Conservation (phyloP, 2,329 filamentous ascomycete genomes). For the Colletotrichum filicis region DNA sequence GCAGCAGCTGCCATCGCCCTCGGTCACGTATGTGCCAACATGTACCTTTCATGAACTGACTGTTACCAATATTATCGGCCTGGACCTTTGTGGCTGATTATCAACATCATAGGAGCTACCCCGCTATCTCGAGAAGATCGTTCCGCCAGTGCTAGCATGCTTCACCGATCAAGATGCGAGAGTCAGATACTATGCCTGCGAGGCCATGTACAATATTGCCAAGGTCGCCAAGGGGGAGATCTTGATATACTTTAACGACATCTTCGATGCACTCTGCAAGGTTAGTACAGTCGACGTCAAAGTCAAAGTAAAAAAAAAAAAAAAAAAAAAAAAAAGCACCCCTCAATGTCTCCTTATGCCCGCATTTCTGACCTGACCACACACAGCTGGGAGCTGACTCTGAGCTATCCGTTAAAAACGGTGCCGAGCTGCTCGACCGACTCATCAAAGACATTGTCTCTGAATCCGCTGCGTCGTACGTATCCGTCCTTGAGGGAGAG, state of each 20-base stretch:
- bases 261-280: conserved; percentile 97
- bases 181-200: conserved; percentile 97
- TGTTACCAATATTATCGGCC: background rate
- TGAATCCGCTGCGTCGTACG: conserved; percentile 93
- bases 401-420: conserved; percentile 97
- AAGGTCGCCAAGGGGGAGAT: conserved; percentile 99
- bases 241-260: conserved; percentile 95
- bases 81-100: background rate
- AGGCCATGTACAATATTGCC: conserved; percentile 99
- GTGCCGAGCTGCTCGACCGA: conserved; percentile 92
- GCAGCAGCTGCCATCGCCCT: conserved; percentile 96
- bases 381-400: conserved; percentile 90
- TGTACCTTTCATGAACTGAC: background rate
- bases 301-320: background rate
- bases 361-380: conserved; percentile 4
- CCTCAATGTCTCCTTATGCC: background rate
- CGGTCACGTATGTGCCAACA: conserved; percentile 75
- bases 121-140: conserved; percentile 90
- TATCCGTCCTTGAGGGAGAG: conserved; percentile 82
- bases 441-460: conserved; percentile 96
- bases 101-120: conserved; percentile 77
- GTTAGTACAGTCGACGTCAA: conserved; percentile 55
- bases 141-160: conserved; percentile 95
- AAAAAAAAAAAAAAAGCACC: background rate
- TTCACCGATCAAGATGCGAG: conserved; percentile 98